Percentiles rank a stretch among this genome's conserved stretches.
Evolutionary conservation across 2,329 filamentous ascomycete genomes (phyloP).

Genomic region (Scedosporium aurantiacum): DNA sequence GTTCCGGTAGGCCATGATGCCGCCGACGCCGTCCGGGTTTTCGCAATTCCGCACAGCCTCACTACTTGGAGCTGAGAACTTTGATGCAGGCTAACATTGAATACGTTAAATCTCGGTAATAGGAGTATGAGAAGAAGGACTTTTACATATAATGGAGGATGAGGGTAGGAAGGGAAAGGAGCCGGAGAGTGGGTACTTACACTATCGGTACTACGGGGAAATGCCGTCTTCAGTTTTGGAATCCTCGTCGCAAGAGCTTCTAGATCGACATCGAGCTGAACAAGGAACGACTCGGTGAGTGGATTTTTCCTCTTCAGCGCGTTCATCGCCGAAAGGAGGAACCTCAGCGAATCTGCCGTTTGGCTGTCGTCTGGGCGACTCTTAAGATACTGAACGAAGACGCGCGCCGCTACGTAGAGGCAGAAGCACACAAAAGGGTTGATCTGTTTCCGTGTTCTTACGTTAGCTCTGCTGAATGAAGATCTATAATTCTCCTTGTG

Average conservation of each 20-base stretch:
- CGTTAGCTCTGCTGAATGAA: neutral
- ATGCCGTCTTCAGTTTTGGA: slow-evolving; percentile 43
- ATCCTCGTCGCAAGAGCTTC: slow-evolving; percentile 58
- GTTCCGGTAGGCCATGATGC: slow-evolving; percentile 33
- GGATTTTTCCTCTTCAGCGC: slow-evolving; percentile 81
- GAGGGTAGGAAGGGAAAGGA: neutral
- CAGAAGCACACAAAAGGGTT: slow-evolving; percentile 95
- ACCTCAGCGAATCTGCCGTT: slow-evolving; percentile 72
- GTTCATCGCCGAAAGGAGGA: slow-evolving; percentile 82
- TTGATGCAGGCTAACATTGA: neutral
- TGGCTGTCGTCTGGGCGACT: slow-evolving; percentile 77
- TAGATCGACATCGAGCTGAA: slow-evolving; percentile 85
- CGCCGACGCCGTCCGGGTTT: slow-evolving; percentile 23
- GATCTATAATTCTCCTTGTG: too few species aligned
- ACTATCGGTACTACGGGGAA: slow-evolving; percentile 40
- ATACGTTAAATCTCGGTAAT: neutral
- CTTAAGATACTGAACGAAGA: slow-evolving; percentile 95
- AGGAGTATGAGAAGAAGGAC: neutral
- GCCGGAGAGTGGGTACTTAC: slow-evolving; percentile 26
- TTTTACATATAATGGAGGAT: neutral
- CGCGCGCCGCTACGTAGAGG: slow-evolving; percentile 86
- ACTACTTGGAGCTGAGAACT: neutral
- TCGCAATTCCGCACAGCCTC: slow-evolving; percentile 16
- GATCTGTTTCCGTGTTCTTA: slow-evolving; percentile 47
- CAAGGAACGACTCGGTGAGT: slow-evolving; percentile 85